Evolutionary conservation across 1,284 basidiomycete species (phyloP), one percentile per base, ranked within the genome.

Genomic region (Caloboletus firmus): DNA sequence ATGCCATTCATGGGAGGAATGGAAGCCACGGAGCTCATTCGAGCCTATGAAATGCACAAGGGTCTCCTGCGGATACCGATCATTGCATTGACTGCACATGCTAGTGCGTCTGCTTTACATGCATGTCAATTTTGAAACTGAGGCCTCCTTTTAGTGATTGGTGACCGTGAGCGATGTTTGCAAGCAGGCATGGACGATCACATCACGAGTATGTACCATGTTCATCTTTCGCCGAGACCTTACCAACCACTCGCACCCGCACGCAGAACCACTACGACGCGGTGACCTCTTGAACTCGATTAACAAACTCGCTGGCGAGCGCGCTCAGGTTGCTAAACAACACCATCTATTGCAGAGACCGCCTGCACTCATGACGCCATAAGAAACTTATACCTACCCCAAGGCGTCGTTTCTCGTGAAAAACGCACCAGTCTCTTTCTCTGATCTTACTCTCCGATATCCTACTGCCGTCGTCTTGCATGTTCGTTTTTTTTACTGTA

Each of bases 1-100:
- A 97, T 97, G 95, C 95, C 94, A 13, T 89, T 95, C 75, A 95
- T 96, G 94, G 91, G 92, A 59, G 92, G 91, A 61, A 92, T 93
- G 85, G 90, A 94, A 67, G 91, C 92, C 2, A 94, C 92, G 0
- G 85, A 91, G 62, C 74, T 89, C 20, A 92, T 92, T 59, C 80
- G 90, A 44, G 79, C 84, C 47, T 94, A 89, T 71, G 97, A 99
- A 75, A 79, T 82, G 65, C 80, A 87, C 57, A 83, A 86, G 57
- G 81, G 83, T 22, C 77, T 93, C 37, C 74, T 84, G 26, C 80
- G 86, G 9, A 93, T 89, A 11, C 96, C 97, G 0, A 99, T 99
- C 64, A 94, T 99, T 62, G 96, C 96, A 0, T 78, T 99, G 34
- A 98, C 95, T 0, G 93, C 93, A 12, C 91, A 93, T 73, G 91